Percentiles rank a stretch among this genome's conserved stretches.
phyloP scores from a whole-genome alignment of 2,329 filamentous ascomycete genomes.

The Orbilia quercus region DNA sequence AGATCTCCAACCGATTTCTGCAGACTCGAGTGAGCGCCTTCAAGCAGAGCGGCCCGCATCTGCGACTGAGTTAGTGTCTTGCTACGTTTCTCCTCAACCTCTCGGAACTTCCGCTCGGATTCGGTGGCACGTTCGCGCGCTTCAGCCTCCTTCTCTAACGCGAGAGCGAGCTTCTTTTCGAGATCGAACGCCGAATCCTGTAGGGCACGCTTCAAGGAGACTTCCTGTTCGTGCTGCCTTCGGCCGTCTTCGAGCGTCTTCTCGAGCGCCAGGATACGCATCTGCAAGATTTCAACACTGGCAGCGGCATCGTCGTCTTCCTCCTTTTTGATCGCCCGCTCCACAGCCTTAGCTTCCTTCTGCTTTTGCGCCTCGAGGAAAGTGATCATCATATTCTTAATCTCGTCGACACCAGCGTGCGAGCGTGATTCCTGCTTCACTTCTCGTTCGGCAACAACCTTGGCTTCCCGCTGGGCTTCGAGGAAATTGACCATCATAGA shows the following conservation, averaged over 20 bases:
- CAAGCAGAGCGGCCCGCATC: slow-evolving; percentile 74
- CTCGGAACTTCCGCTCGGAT: slow-evolving; percentile 74
- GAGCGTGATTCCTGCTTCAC: slow-evolving; percentile 7
- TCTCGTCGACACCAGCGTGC: slow-evolving; percentile 17
- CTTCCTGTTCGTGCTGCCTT: slow-evolving; percentile 73
- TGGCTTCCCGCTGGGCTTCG: slow-evolving; percentile 45
- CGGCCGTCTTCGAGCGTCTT: slow-evolving; percentile 74
- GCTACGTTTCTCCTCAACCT: slow-evolving; percentile 76
- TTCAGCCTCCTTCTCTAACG: slow-evolving; percentile 57
- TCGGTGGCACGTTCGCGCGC: slow-evolving; percentile 70
- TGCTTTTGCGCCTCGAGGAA: slow-evolving; percentile 40
- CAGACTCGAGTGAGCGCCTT: slow-evolving; percentile 72
- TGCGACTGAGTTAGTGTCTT: slow-evolving; percentile 69
- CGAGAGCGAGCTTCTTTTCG: slow-evolving; percentile 64
- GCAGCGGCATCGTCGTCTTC: slow-evolving; percentile 31
- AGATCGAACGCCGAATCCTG: slow-evolving; percentile 79
- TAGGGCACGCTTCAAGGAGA: slow-evolving; percentile 72
- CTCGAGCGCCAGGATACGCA: slow-evolving; percentile 75
- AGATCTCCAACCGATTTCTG: slow-evolving; percentile 68
- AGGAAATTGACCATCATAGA: slow-evolving; percentile 5
- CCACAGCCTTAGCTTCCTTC: slow-evolving; percentile 15
- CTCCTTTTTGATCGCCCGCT: slow-evolving; percentile 37
- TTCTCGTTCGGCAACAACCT: slow-evolving; percentile 7
- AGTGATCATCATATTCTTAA: slow-evolving; percentile 12
- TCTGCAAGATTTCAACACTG: slow-evolving; percentile 64